Conservation (phyloP, 2,329 filamentous ascomycete species). For the Trichoderma sp. region DNA sequence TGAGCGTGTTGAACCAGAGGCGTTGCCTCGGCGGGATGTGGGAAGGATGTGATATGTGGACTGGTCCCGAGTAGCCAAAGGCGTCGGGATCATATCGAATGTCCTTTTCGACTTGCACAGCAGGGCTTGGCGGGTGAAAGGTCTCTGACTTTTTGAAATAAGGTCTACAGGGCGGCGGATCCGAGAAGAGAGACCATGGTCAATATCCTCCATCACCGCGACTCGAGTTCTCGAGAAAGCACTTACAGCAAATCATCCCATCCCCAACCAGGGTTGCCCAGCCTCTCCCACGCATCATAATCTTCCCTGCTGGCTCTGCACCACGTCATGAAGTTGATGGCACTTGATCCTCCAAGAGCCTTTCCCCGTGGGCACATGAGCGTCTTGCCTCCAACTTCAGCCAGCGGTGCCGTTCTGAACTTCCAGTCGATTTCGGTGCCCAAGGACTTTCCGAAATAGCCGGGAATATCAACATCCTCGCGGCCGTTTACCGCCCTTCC, state of each 20-base stretch:
- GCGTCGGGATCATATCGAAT: slow-evolving; percentile 45
- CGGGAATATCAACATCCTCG: slow-evolving; percentile 46
- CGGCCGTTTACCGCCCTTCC: slow-evolving; percentile 36
- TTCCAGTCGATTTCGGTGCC: slow-evolving; percentile 47
- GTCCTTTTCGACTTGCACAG: slow-evolving; percentile 40
- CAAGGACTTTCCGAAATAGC: slow-evolving; percentile 41
- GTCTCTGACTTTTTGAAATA: slow-evolving; percentile 55
- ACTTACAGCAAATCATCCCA: slow-evolving; percentile 50
- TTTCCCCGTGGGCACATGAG: slow-evolving; percentile 49
- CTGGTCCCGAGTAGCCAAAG: slow-evolving; percentile 50
- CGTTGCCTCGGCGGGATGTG: slow-evolving; percentile 47
- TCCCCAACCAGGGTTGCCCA: slow-evolving; percentile 62
- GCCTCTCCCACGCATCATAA: slow-evolving; percentile 58
- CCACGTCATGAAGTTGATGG: slow-evolving; percentile 62
- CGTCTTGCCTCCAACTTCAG: slow-evolving; percentile 43
- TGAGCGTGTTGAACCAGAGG: slow-evolving; percentile 53
- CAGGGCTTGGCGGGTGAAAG: slow-evolving; percentile 47
- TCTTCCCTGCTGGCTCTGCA: slow-evolving; percentile 51
- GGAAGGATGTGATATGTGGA: slow-evolving; percentile 51
- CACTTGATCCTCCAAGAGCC: slow-evolving; percentile 64
- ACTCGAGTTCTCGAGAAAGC: neutral
- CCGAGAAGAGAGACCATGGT: neutral
- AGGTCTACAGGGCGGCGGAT: slow-evolving; percentile 40
- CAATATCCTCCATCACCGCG: neutral
- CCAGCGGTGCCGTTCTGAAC: slow-evolving; percentile 46